phyloP scores from a whole-genome alignment of 1,139 yeast species.

The Yamadazyma pseudoaaseri region DNA sequence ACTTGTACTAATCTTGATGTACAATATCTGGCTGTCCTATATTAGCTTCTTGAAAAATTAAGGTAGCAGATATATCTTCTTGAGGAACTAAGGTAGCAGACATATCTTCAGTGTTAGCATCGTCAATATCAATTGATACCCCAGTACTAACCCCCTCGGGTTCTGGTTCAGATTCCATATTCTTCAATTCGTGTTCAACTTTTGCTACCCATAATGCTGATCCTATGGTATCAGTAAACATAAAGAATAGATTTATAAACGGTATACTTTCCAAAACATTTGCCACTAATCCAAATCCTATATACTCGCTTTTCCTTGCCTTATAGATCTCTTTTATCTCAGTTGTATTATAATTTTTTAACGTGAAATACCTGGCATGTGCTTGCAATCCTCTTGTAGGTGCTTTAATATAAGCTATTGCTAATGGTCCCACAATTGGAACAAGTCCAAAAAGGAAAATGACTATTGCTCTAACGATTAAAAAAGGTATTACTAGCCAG shows the following conservation, averaged over 20 bases:
- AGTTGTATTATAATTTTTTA: slow-evolving; percentile 52
- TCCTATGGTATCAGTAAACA: slow-evolving; percentile 66
- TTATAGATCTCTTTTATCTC: slow-evolving; percentile 31
- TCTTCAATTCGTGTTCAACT: slow-evolving; percentile 20
- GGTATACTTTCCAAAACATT: slow-evolving; percentile 62
- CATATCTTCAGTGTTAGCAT: neutral
- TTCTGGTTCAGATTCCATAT: neutral
- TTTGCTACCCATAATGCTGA: slow-evolving; percentile 71
- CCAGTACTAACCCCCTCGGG: neutral
- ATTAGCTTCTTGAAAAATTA: neutral
- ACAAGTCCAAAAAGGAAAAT: slow-evolving; percentile 46
- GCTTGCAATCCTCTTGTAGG: slow-evolving; percentile 57
- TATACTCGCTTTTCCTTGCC: slow-evolving; percentile 31
- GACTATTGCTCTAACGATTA: slow-evolving; percentile 24
- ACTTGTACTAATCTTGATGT: slow-evolving; percentile 25
- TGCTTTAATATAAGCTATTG: slow-evolving; percentile 54
- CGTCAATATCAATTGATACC: slow-evolving; percentile 1
- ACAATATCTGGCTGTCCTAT: neutral
- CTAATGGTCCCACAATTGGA: slow-evolving; percentile 62
- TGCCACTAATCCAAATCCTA: slow-evolving; percentile 60
- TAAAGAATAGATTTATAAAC: slow-evolving; percentile 55
- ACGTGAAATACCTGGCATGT: slow-evolving; percentile 59
- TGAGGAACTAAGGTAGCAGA: no score
- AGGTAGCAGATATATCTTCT: neutral
- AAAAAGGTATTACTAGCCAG: slow-evolving; percentile 23